phyloP scores from a whole-genome alignment of 768 basidiomycete genomes.

The Boletus vermiculosoides region DNA sequence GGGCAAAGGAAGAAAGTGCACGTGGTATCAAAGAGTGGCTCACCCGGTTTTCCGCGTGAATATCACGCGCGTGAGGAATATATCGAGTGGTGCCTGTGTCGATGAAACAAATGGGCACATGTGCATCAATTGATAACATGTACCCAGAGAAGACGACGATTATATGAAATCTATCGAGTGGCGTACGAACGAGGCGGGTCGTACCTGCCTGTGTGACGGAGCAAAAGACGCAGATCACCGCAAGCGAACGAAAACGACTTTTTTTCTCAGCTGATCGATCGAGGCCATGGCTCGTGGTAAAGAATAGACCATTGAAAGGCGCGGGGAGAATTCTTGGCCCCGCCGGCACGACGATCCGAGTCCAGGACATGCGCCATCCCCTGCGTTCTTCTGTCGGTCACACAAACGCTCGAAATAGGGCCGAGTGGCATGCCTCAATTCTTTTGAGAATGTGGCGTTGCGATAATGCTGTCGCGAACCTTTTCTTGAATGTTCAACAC shows the following conservation, averaged over 20 bases:
- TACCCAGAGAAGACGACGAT: too few species aligned
- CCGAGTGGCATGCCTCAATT: not conserved
- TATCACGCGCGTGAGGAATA: too few species aligned
- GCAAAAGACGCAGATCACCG: not conserved
- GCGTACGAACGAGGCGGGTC: too few species aligned
- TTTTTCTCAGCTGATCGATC: not conserved
- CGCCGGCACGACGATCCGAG: not conserved
- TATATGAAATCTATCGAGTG: too few species aligned
- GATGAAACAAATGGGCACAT: too few species aligned
- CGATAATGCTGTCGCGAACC: too few species aligned
- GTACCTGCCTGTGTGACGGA: not conserved
- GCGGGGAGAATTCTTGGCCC: too few species aligned
- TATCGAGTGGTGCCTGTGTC: too few species aligned
- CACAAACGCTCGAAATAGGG: not conserved
- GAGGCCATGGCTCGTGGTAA: too few species aligned
- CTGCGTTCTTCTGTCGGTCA: not conserved
- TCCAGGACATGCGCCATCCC: not conserved
- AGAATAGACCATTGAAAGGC: not conserved
- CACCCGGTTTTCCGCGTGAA: not conserved
- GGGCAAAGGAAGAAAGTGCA: slow-evolving; percentile 59
- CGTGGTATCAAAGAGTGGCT: slow-evolving; percentile 49
- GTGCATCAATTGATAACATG: too few species aligned
- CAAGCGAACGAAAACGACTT: not conserved
- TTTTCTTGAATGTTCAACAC: too few species aligned
- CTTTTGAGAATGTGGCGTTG: too few species aligned